Percentiles rank a stretch among this genome's conserved stretches.
Conservation (phyloP, 371 early-diverging fungal species). For the Zychaea mexicana region DNA sequence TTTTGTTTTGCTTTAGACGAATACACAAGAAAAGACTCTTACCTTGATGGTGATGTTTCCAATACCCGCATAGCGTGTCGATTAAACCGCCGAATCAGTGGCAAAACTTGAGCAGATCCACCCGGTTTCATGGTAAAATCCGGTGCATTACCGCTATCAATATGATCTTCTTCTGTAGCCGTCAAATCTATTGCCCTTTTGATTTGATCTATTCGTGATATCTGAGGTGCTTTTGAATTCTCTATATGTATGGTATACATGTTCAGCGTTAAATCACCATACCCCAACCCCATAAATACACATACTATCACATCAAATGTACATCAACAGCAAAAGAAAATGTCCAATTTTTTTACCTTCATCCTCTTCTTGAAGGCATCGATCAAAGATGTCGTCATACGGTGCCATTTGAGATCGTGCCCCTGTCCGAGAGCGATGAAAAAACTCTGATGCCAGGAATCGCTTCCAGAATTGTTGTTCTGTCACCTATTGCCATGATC, state of each 20-base stretch:
- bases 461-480: conserved; percentile 91
- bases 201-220: conserved; percentile 56
- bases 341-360: too few relatives aligned
- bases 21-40: conserved; percentile 13
- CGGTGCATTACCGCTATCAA: conserved; percentile 78
- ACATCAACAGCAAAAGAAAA: background rate
- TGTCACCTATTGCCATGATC: conserved; percentile 45
- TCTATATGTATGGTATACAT: conserved; percentile 20
- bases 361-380: conserved; percentile 82
- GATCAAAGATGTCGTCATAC: conserved; percentile 85
- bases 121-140: conserved; percentile 92
- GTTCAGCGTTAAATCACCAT: too few relatives aligned
- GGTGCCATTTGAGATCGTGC: conserved; percentile 58
- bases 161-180: conserved; percentile 80
- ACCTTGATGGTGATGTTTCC: conserved; percentile 44
- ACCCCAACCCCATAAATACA: too few relatives aligned
- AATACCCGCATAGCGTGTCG: conserved; percentile 89
- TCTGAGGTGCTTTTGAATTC: conserved; percentile 51
- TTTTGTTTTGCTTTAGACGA: background rate
- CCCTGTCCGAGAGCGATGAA: conserved; percentile 78
- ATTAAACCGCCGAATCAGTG: conserved; percentile 88
- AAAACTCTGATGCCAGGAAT: conserved; percentile 84
- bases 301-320: background rate
- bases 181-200: conserved; percentile 79
- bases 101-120: conserved; percentile 61